These are phyloP conservation scores for Symbiodinium pilosum DNA, from an alignment of 73 alveolate genomes.

Conservation along the genomic window DNA sequence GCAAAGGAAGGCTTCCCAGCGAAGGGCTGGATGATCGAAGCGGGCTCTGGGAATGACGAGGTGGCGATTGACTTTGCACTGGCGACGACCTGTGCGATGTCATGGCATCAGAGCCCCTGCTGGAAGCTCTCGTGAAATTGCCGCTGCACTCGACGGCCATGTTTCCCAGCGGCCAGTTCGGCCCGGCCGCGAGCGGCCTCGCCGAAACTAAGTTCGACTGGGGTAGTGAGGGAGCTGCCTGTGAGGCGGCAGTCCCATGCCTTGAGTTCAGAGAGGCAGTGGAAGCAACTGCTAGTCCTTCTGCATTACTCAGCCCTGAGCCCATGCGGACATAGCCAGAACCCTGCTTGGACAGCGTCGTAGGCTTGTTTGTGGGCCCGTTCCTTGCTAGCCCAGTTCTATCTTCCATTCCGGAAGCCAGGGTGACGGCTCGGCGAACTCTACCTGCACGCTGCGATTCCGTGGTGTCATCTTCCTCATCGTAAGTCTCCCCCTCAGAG, in stretches of 20 bases:
- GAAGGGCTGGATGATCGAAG: neutral
- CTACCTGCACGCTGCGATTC: neutral
- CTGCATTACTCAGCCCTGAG: neutral
- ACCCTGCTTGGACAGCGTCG: neutral
- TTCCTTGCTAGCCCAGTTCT: neutral
- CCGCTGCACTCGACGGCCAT: neutral
- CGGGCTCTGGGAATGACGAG: too few relatives aligned
- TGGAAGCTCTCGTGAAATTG: neutral
- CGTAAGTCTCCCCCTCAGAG: too few relatives aligned
- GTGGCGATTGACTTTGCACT: neutral
- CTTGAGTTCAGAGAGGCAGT: neutral
- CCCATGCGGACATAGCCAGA: neutral
- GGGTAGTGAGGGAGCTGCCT: neutral
- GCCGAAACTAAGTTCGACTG: neutral
- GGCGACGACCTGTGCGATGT: neutral
- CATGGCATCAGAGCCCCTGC: neutral
- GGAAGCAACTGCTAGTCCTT: neutral
- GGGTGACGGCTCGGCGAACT: neutral
- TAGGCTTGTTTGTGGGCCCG: neutral
- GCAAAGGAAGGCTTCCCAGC: neutral
- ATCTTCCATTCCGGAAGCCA: neutral
- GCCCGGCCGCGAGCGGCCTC: neutral
- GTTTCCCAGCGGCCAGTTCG: neutral
- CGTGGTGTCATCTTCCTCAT: neutral
- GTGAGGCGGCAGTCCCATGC: too few relatives aligned